A percentile compares a stretch with the other conserved stretches of the same genome.
Conservation (phyloP, 75 land plant species). For the Cryptomeria japonica region DNA sequence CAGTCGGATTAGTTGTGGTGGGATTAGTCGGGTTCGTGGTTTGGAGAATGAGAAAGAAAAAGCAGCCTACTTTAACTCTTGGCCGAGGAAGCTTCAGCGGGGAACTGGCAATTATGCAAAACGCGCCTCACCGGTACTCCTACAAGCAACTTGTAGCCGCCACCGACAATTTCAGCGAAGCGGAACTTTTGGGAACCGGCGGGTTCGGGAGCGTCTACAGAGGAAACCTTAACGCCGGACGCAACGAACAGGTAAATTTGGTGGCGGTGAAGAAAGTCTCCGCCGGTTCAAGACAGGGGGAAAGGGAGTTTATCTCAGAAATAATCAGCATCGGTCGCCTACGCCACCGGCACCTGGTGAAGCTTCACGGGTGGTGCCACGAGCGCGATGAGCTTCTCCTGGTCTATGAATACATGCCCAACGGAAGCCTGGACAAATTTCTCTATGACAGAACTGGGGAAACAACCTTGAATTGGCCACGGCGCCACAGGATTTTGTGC, state of each 20-base stretch:
- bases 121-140: constrained; percentile 21
- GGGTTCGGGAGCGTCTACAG: constrained; percentile 48
- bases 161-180: constrained; percentile 33
- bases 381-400: constrained; percentile 27
- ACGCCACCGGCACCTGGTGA: constrained; percentile 48
- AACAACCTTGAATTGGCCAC: constrained; percentile 21
- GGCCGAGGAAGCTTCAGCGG: neutral
- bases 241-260: neutral
- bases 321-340: constrained; percentile 40
- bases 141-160: constrained; percentile 27
- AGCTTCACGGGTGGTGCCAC: constrained; percentile 48
- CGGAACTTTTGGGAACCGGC: constrained; percentile 36
- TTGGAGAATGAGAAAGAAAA: neutral
- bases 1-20: no score
- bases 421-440: constrained; percentile 25
- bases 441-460: neutral
- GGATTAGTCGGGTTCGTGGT: neutral
- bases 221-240: constrained; percentile 13
- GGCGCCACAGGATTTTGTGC: constrained; percentile 24
- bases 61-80: neutral
- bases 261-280: constrained; percentile 48
- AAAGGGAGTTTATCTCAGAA: constrained; percentile 49
- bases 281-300: constrained; percentile 34
- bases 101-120: neutral
- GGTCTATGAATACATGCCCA: constrained; percentile 36